Evolutionary conservation across 805 yeast genomes (phyloP).

Genomic region (Wickerhamiella slavikovae): DNA sequence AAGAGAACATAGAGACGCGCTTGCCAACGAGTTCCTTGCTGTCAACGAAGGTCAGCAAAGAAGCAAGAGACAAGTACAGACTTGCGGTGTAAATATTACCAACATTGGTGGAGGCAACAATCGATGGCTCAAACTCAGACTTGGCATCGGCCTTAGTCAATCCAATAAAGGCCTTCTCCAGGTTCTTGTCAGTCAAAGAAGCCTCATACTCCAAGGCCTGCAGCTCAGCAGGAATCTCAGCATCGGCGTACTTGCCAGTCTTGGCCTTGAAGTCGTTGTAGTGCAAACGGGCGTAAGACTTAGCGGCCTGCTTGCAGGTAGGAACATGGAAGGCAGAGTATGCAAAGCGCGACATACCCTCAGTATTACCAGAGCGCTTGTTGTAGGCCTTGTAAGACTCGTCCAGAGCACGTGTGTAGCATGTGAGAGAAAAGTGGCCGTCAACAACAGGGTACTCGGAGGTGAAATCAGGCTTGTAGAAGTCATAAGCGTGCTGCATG

Average conservation of each 20-base stretch:
- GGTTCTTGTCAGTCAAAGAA: slow-evolving; percentile 54
- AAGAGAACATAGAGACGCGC: slow-evolving; percentile 83
- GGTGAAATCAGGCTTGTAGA: slow-evolving; percentile 93
- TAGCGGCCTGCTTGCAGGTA: slow-evolving; percentile 83
- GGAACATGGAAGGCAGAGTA: slow-evolving; percentile 96
- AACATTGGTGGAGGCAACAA: slow-evolving; percentile 80
- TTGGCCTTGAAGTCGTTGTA: slow-evolving; percentile 71
- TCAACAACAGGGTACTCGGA: slow-evolving; percentile 94
- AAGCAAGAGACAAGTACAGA: slow-evolving; percentile 68
- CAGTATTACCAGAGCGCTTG: slow-evolving; percentile 26
- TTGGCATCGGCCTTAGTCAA: slow-evolving; percentile 49
- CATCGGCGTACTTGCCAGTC: slow-evolving; percentile 37
- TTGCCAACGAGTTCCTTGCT: slow-evolving; percentile 55
- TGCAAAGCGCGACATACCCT: slow-evolving; percentile 54
- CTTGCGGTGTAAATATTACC: slow-evolving; percentile 98
- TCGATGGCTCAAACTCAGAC: slow-evolving; percentile 57
- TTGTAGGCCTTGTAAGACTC: slow-evolving; percentile 67
- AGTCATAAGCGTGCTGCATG: slow-evolving; percentile 93
- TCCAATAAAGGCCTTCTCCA: slow-evolving; percentile 72
- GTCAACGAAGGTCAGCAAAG: slow-evolving; percentile 58
- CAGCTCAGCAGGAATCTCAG: slow-evolving; percentile 29
- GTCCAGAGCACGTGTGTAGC: slow-evolving; percentile 89
- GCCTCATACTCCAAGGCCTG: slow-evolving; percentile 47
- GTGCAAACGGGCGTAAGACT: slow-evolving; percentile 78
- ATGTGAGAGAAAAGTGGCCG: slow-evolving; percentile 84